These are phyloP conservation scores for Rauvolfia tetraphylla DNA, from an alignment of 257 asterid species.

Conservation along the genomic window DNA sequence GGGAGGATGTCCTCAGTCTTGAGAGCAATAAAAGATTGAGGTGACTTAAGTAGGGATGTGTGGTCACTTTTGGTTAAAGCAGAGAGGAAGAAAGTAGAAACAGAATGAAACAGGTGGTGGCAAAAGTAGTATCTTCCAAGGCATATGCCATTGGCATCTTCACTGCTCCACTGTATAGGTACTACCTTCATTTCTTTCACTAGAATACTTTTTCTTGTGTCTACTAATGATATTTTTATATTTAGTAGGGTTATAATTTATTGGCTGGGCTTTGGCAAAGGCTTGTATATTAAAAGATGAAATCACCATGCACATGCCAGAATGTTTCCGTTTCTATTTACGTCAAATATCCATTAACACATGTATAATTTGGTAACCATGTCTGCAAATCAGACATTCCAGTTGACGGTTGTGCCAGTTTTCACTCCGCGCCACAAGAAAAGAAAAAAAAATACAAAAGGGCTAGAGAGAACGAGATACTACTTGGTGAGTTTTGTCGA, in stretches of 20 bases:
- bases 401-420: too few species aligned
- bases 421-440: too few species aligned
- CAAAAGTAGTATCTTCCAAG: constrained; percentile 44
- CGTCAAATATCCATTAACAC: neutral
- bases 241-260: too few species aligned
- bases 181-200: too few species aligned
- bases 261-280: too few species aligned
- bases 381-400: neutral
- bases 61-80: constrained; percentile 37
- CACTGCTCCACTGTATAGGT: constrained; percentile 5
- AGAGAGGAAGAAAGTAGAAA: constrained; percentile 15
- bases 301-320: neutral
- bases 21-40: constrained; percentile 36
- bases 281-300: neutral
- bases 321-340: neutral
- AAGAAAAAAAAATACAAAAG: too few species aligned
- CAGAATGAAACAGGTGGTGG: constrained; percentile 17
- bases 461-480: too few species aligned
- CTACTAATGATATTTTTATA: too few species aligned
- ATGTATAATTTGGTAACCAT: neutral
- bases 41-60: constrained; percentile 35
- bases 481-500: too few species aligned
- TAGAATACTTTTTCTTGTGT: too few species aligned
- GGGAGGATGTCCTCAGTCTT: constrained; percentile 23
- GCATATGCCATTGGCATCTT: constrained; percentile 30